Conservation (phyloP, 1,139 yeast genomes). For the Hyphopichia khmerensis region DNA sequence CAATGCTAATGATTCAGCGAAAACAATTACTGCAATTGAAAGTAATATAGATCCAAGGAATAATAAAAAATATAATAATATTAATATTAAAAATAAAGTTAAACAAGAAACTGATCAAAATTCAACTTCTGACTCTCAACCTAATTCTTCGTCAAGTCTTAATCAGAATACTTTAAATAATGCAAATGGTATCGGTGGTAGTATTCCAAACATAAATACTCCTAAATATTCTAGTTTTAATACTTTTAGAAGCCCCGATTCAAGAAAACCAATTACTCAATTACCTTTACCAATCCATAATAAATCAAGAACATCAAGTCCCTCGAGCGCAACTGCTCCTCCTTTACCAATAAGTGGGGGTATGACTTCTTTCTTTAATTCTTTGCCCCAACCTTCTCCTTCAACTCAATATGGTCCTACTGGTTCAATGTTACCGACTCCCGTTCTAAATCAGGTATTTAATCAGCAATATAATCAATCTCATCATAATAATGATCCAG, state of each 20-base stretch:
- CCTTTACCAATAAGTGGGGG: conserved; percentile 27
- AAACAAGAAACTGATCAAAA: background rate
- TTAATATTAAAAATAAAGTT: background rate
- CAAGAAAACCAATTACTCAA: conserved; percentile 31
- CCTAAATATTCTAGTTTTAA: conserved; percentile 26
- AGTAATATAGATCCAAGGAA: conserved; percentile 8
- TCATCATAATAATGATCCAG: conserved; percentile 5
- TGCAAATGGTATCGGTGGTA: conserved; percentile 2
- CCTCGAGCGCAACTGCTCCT: conserved; percentile 44
- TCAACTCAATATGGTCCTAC: conserved; percentile 19
- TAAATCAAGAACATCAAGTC: conserved; percentile 47
- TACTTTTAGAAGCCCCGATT: conserved; percentile 39
- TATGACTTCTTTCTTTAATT: conserved; percentile 22
- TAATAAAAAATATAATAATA: background rate
- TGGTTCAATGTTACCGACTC: conserved; percentile 30
- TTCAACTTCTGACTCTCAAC: background rate
- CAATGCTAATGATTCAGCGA: conserved; percentile 23
- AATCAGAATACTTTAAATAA: conserved; percentile 1
- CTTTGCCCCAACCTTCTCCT: conserved; percentile 30
- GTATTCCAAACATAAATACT: conserved; percentile 16
- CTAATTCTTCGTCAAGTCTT: background rate
- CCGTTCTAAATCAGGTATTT: conserved; percentile 36
- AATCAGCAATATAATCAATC: conserved; percentile 13
- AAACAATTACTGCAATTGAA: conserved; percentile 44
- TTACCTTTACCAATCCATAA: conserved; percentile 40